Conservation (phyloP, 2,329 filamentous ascomycete genomes). For the Aspergillus pseudonomiae region DNA sequence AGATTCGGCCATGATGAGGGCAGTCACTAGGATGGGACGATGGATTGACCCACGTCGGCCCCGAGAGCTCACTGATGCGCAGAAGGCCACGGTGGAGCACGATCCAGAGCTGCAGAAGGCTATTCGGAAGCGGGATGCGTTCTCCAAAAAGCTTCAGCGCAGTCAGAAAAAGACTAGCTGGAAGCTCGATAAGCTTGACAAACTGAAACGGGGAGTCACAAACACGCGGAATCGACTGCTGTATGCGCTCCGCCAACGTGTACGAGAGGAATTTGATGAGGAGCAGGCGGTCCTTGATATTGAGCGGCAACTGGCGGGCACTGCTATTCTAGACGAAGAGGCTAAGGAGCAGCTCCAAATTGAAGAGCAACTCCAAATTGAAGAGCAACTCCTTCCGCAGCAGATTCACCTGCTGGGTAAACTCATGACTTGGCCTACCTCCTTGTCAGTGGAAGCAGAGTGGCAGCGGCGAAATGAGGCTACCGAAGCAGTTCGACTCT, state of each 20-base stretch:
- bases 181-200: too few species aligned
- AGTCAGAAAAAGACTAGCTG: too few species aligned
- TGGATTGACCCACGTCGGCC: neutral
- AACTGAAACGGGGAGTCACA: neutral
- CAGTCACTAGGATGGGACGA: neutral
- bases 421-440: slow-evolving; percentile 3
- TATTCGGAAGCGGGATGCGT: neutral
- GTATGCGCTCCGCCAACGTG: neutral
- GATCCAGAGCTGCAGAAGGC: neutral
- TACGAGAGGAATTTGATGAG: slow-evolving; percentile 5
- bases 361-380: too few species aligned
- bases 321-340: neutral
- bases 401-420: slow-evolving; percentile 2
- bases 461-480: slow-evolving; percentile 4
- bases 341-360: neutral
- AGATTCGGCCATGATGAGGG: neutral
- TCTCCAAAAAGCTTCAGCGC: neutral
- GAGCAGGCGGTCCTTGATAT: slow-evolving; percentile 6
- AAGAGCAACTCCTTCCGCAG: slow-evolving; percentile 2
- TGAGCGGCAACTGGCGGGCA: neutral
- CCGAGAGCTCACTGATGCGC: neutral
- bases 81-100: neutral
- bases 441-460: neutral
- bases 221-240: neutral
- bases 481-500: neutral